These are phyloP conservation scores for Fusarium gaditjirri DNA, from an alignment of 2,329 filamentous ascomycete species.

Conservation along the genomic window DNA sequence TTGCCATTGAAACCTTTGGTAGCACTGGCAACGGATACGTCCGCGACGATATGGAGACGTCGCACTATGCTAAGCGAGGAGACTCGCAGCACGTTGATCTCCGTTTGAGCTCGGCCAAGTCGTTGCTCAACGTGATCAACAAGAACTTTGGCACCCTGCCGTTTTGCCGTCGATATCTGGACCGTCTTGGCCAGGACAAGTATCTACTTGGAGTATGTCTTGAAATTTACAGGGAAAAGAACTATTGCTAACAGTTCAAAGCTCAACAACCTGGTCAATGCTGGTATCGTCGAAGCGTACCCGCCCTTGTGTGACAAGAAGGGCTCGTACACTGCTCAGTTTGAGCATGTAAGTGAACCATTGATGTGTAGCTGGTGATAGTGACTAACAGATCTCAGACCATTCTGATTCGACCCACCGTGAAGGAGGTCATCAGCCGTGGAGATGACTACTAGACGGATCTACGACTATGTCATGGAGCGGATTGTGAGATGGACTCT, in stretches of 20 bases:
- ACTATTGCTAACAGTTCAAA: slow-evolving; percentile 48
- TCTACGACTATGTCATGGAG: neutral
- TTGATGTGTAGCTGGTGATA: neutral
- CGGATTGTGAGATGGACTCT: slow-evolving; percentile 39
- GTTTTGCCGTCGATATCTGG: slow-evolving; percentile 90
- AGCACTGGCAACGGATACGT: slow-evolving; percentile 92
- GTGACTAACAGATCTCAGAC: slow-evolving; percentile 61
- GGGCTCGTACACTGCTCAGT: slow-evolving; percentile 94
- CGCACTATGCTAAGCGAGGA: slow-evolving; percentile 82
- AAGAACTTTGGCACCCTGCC: slow-evolving; percentile 96
- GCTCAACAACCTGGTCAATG: slow-evolving; percentile 86
- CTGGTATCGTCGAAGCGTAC: slow-evolving; percentile 89
- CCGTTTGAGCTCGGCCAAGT: slow-evolving; percentile 83
- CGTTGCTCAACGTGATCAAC: slow-evolving; percentile 86
- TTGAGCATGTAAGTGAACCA: slow-evolving; percentile 80
- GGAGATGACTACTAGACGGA: slow-evolving; percentile 79
- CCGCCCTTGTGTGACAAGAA: slow-evolving; percentile 91
- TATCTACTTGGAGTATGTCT: slow-evolving; percentile 83
- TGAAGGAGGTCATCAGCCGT: slow-evolving; percentile 88
- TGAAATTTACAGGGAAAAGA: neutral
- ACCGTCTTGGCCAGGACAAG: slow-evolving; percentile 93
- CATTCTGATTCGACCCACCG: slow-evolving; percentile 79
- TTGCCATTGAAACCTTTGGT: slow-evolving; percentile 96
- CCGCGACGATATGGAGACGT: slow-evolving; percentile 87
- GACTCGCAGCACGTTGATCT: slow-evolving; percentile 82